phyloP scores from a whole-genome alignment of 495 filamentous ascomycete species.

The Hypoxylon fragiforme region DNA sequence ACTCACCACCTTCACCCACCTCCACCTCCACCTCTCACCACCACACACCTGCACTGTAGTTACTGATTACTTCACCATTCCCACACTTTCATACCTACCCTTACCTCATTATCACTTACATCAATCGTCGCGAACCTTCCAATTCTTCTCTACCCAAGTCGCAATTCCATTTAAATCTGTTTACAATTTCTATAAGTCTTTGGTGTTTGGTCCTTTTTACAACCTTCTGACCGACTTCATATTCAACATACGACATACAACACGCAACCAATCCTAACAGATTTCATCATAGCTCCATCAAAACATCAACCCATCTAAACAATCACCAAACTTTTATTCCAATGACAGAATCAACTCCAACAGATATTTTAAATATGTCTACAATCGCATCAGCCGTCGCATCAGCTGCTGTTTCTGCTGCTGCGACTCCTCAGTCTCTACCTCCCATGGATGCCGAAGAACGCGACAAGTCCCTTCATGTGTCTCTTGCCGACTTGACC shows the following conservation, averaged over 20 bases:
- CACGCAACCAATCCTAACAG: conserved; percentile 3
- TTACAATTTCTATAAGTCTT: too few species aligned
- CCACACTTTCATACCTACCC: conserved; percentile 2
- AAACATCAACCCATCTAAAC: background rate
- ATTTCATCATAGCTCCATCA: conserved; percentile 7
- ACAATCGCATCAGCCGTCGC: conserved; percentile 32
- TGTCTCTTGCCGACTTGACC: conserved; percentile 60
- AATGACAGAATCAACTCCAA: conserved; percentile 37
- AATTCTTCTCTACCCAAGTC: conserved; percentile 1
- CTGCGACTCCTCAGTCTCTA: conserved; percentile 33
- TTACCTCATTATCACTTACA: too few species aligned
- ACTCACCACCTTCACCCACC: conserved; percentile 4
- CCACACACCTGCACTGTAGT: conserved; percentile 7
- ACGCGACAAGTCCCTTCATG: conserved; percentile 49
- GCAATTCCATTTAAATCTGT: too few species aligned
- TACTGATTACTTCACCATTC: conserved; percentile 17
- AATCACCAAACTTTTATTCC: conserved; percentile 6
- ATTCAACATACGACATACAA: too few species aligned
- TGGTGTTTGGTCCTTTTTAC: too few species aligned
- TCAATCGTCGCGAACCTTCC: background rate
- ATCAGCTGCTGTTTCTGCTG: conserved; percentile 31
- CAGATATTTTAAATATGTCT: conserved; percentile 31
- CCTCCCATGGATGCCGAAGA: conserved; percentile 47
- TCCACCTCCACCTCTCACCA: background rate
- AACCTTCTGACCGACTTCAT: too few species aligned